A percentile compares a stretch with the other conserved stretches of the same genome.
These are phyloP conservation scores for Aspergillus tamarii DNA, from an alignment of 2,329 filamentous ascomycete species.

Conservation along the genomic window DNA sequence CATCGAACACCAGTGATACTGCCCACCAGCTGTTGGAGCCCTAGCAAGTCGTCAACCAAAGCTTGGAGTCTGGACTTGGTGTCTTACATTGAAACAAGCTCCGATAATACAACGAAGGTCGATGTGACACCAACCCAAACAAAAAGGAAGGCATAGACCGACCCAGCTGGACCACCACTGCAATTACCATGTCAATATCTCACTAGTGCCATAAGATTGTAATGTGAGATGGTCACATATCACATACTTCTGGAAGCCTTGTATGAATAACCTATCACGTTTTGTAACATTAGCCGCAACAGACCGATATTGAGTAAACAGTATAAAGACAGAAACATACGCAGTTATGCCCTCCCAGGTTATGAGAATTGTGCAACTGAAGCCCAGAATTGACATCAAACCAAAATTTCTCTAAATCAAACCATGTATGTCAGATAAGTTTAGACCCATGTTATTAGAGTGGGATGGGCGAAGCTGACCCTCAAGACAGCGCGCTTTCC, in stretches of 20 bases:
- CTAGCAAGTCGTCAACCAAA: conserved; percentile 17
- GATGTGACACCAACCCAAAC: conserved; percentile 34
- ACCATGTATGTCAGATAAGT: not conserved
- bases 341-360: conserved; percentile 41
- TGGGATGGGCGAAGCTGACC: not conserved
- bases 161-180: conserved; percentile 37
- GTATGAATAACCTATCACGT: conserved; percentile 18
- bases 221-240: not conserved
- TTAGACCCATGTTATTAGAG: not conserved
- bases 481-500: not conserved
- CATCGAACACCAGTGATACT: conserved; percentile 47
- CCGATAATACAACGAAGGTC: conserved; percentile 33
- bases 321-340: conserved; percentile 31
- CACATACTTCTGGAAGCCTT: not conserved
- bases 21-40: conserved; percentile 40
- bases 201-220: conserved; percentile 15
- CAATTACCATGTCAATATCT: not conserved
- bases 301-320: no score
- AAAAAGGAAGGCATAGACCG: conserved; percentile 38
- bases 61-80: not conserved
- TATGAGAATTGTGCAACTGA: conserved; percentile 44
- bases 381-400: conserved; percentile 45
- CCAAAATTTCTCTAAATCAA: conserved; percentile 42
- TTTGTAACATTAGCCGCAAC: not conserved
- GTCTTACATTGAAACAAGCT: conserved; percentile 38